These are phyloP conservation scores for Linanthus parryae DNA, from an alignment of 148 eudicot species.

Conservation along the genomic window DNA sequence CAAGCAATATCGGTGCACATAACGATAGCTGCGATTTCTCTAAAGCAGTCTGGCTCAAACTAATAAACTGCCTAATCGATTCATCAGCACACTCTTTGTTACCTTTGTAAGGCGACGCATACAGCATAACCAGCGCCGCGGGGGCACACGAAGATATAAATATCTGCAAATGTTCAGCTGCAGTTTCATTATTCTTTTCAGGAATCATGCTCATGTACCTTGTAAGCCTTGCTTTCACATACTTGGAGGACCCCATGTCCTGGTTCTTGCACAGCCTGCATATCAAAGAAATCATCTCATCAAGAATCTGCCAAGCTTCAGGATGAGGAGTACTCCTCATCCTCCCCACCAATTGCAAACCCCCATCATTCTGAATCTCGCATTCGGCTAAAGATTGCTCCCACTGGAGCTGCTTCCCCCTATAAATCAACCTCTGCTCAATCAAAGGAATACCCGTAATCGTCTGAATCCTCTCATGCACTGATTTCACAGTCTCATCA, in stretches of 20 bases:
- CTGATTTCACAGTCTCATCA: conserved; percentile 36
- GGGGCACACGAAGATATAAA: conserved; percentile 49
- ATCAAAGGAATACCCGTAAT: conserved; percentile 38
- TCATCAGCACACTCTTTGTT: conserved; percentile 38
- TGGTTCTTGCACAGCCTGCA: conserved; percentile 31
- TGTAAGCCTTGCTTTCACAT: neutral
- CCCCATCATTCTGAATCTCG: conserved; percentile 40
- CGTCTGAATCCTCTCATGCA: conserved; percentile 34
- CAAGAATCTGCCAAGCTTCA: conserved; percentile 40
- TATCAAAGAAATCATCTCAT: conserved; percentile 35
- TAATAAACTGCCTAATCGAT: conserved; percentile 41
- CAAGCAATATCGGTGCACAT: conserved; percentile 48
- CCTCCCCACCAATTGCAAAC: conserved; percentile 50
- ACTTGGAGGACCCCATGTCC: neutral
- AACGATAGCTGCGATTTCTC: conserved; percentile 7
- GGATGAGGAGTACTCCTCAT: conserved; percentile 71
- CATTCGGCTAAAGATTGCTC: conserved; percentile 52
- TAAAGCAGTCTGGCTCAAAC: conserved; percentile 9
- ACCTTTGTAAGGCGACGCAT: conserved; percentile 29
- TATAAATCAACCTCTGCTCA: conserved; percentile 53
- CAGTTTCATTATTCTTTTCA: conserved; percentile 4
- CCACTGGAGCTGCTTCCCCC: conserved; percentile 59
- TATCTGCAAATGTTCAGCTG: conserved; percentile 28
- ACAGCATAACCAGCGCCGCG: conserved; percentile 52
- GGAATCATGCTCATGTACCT: conserved; percentile 21